Conservation (phyloP, 148 eudicot genomes). For the Heliosperma pusillum region DNA sequence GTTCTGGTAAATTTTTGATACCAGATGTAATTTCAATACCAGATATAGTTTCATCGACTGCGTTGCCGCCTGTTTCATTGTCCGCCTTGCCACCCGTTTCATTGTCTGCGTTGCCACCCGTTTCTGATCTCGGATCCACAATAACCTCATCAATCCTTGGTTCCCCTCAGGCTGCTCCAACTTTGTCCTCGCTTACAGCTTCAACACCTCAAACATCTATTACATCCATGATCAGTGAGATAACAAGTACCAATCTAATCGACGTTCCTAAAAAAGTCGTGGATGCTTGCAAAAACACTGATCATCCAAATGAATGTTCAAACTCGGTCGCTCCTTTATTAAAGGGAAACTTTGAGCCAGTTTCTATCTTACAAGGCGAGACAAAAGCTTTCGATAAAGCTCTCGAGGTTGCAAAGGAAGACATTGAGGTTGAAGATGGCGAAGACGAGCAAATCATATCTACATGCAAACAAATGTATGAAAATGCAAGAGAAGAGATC, state of each 20-base stretch:
- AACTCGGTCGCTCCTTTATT: neutral
- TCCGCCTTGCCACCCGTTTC: neutral
- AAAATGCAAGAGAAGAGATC: conserved; percentile 21
- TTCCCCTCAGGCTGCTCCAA: neutral
- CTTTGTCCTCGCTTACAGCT: neutral
- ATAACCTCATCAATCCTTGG: neutral
- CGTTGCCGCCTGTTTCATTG: no score
- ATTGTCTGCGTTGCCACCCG: no score
- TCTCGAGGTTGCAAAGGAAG: conserved; percentile 9
- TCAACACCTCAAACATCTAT: neutral
- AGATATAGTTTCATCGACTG: no score
- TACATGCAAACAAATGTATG: conserved; percentile 25
- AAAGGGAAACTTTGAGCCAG: neutral
- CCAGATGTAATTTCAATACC: neutral
- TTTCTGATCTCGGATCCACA: neutral
- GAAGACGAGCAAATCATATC: neutral
- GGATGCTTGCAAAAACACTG: conserved; percentile 18
- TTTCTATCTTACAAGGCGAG: neutral
- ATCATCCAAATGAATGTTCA: conserved; percentile 14
- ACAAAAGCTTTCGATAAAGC: conserved; percentile 13
- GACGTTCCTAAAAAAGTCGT: conserved; percentile 10
- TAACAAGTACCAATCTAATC: neutral
- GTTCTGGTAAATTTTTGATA: neutral
- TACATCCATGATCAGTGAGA: neutral
- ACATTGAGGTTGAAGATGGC: neutral